phyloP scores from a whole-genome alignment of 1,139 yeast species.

The Taiozyma sp. region DNA sequence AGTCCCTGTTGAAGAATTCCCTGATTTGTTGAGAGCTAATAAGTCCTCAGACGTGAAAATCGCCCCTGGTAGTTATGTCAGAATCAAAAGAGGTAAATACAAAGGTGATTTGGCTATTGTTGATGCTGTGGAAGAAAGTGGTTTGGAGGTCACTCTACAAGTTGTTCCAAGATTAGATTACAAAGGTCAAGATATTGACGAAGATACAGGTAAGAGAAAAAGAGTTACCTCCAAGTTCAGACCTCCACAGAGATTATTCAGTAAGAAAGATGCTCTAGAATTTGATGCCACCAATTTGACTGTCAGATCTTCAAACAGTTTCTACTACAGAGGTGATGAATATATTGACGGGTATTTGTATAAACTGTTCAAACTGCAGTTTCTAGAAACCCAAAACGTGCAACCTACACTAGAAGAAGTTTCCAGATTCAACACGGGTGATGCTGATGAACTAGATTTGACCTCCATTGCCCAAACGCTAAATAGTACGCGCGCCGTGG shows the following conservation, averaged over 20 bases:
- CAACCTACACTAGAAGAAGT: slow-evolving; percentile 87
- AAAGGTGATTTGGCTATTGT: slow-evolving; percentile 92
- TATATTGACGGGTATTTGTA: slow-evolving; percentile 82
- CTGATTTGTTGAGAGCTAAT: slow-evolving; percentile 85
- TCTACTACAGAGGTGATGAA: slow-evolving; percentile 78
- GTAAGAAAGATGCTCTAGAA: slow-evolving; percentile 67
- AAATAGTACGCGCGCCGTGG: slow-evolving; percentile 53
- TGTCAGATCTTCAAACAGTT: slow-evolving; percentile 71
- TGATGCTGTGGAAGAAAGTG: slow-evolving; percentile 90
- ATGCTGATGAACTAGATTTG: slow-evolving; percentile 72
- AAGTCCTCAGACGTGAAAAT: slow-evolving; percentile 84
- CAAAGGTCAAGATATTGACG: slow-evolving; percentile 52
- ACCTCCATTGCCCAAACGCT: slow-evolving; percentile 80
- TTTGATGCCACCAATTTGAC: slow-evolving; percentile 53
- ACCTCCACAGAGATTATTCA: slow-evolving; percentile 83
- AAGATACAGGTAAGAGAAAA: slow-evolving; percentile 42
- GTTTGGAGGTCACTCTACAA: slow-evolving; percentile 87
- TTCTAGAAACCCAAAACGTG: slow-evolving; percentile 75
- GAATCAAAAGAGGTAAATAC: slow-evolving; percentile 87
- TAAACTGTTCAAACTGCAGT: slow-evolving; percentile 82
- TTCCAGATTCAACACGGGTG: slow-evolving; percentile 69
- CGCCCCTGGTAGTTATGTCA: slow-evolving; percentile 87
- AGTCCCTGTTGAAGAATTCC: slow-evolving; percentile 94
- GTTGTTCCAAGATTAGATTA: slow-evolving; percentile 92
- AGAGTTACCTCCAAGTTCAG: slow-evolving; percentile 49